A percentile compares a stretch with the other conserved stretches of the same genome.
These are phyloP conservation scores for Taphrina communis DNA, from an alignment of 1,139 yeast genomes.

Conservation along the genomic window DNA sequence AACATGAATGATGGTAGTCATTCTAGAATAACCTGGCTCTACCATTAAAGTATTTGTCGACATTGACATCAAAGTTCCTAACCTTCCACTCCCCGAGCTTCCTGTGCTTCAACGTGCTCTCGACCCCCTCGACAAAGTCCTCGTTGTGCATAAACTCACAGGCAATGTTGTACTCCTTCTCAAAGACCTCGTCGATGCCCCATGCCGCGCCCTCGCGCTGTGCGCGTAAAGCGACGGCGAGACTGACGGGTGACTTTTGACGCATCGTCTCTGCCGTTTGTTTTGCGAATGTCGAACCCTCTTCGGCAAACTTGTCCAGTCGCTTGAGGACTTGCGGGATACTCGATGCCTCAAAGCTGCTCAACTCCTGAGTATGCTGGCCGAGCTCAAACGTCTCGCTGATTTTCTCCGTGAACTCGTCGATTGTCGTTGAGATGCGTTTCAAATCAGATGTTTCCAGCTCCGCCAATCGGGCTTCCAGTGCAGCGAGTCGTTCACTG, in stretches of 20 bases:
- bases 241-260: slow-evolving; percentile 74
- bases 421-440: slow-evolving; percentile 68
- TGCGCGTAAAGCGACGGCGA: slow-evolving; percentile 73
- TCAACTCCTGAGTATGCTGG: slow-evolving; percentile 19
- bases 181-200: slow-evolving; percentile 69
- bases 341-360: slow-evolving; percentile 58
- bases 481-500: slow-evolving; percentile 64
- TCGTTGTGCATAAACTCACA: slow-evolving; percentile 71
- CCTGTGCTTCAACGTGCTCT: slow-evolving; percentile 63
- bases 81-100: slow-evolving; percentile 33
- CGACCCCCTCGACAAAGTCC: slow-evolving; percentile 77
- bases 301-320: slow-evolving; percentile 59
- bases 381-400: slow-evolving; percentile 62
- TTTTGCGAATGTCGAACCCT: slow-evolving; percentile 70
- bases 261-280: slow-evolving; percentile 62
- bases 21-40: slow-evolving; percentile 29
- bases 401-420: slow-evolving; percentile 74
- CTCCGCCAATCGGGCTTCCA: slow-evolving; percentile 59
- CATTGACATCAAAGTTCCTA: slow-evolving; percentile 35
- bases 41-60: slow-evolving; percentile 38
- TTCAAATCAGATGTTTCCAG: slow-evolving; percentile 52
- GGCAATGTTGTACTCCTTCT: slow-evolving; percentile 77
- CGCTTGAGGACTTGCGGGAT: slow-evolving; percentile 68
- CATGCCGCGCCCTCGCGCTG: slow-evolving; percentile 67
- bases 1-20: no score